phyloP scores from a whole-genome alignment of 208 protist genomes.

The Lotmaria passim region DNA sequence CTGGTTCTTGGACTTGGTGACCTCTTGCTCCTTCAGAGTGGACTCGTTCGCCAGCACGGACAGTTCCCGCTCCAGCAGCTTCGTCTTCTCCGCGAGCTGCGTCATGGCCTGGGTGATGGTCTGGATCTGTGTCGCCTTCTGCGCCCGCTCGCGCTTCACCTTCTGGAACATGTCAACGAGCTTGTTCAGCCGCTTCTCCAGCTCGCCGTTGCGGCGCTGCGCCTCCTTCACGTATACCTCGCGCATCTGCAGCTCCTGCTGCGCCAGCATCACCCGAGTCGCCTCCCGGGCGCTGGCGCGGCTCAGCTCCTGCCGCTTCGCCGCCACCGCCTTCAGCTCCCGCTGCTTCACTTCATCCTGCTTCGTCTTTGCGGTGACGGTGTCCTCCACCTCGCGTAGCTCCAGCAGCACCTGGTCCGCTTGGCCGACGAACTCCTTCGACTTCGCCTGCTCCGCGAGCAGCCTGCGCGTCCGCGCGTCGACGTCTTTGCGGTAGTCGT shows the following conservation, averaged over 20 bases:
- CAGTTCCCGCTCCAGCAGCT: slow-evolving; percentile 95
- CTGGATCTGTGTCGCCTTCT: slow-evolving; percentile 94
- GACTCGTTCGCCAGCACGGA: slow-evolving; percentile 90
- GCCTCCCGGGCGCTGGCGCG: slow-evolving; percentile 87
- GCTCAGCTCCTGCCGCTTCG: slow-evolving; percentile 82
- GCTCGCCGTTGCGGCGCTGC: slow-evolving; percentile 64
- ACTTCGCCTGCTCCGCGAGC: slow-evolving; percentile 85
- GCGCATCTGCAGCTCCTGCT: slow-evolving; percentile 92
- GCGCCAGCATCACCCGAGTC: slow-evolving; percentile 71
- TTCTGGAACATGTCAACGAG: slow-evolving; percentile 88
- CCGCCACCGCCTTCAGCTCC: slow-evolving; percentile 67
- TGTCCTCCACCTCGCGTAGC: slow-evolving; percentile 76
- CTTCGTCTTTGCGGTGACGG: slow-evolving; percentile 53
- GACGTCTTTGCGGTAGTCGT: slow-evolving; percentile 64
- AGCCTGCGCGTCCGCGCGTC: slow-evolving; percentile 85
- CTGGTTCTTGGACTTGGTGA: slow-evolving; percentile 83
- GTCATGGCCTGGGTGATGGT: slow-evolving; percentile 91
- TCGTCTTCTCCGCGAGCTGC: slow-evolving; percentile 96
- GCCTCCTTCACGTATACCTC: slow-evolving; percentile 59
- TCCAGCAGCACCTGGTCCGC: slow-evolving; percentile 56
- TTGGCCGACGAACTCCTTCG: slow-evolving; percentile 74
- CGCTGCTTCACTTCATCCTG: slow-evolving; percentile 82
- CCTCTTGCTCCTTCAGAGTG: slow-evolving; percentile 86
- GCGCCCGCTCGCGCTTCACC: slow-evolving; percentile 93
- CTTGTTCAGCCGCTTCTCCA: slow-evolving; percentile 75